Evolutionary conservation across 352 stramenopile species (phyloP), one percentile per base, ranked within the genome.

Genomic region (Phytophthora boehmeriae): DNA sequence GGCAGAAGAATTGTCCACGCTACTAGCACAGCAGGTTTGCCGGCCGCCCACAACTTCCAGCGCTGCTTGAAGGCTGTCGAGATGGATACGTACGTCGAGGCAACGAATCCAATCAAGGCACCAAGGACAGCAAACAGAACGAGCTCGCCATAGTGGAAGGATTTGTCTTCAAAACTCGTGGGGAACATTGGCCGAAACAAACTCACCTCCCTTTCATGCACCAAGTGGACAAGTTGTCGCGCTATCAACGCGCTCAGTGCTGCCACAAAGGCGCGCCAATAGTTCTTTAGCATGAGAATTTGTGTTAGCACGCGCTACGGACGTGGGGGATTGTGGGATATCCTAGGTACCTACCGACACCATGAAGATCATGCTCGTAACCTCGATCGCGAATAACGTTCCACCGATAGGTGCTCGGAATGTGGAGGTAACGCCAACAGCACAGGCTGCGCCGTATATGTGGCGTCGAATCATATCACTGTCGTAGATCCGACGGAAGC

Each of bases 351-450:
- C 11, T 17, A 71, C 63, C 61, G 73, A 88, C 11, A 91, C 65
- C 69, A 91, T 78, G 64, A 88, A 92, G 41, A 83, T 73, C 0
- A 83, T 92, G 34, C 75, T 87, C 0, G 80, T 90, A 36, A 98
- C 89, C 64, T 98, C 93, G 14, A 98, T 95, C 4, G 79, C 83
- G 51, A 98, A 98, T 20, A 98, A 63, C 4, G 96, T 92, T 9
- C 91, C 93, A 5, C 92, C 93, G 32, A 98, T 93, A 0, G 93
- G 89, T 0, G 93, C 80, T 17, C 87, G 85, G 65, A 98, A 98
- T 0, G 89, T 96, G 10, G 87, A 85, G 1, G 92, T 78, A 2
- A 98, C 89, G 3, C 93, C 93, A 2, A 94, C 87, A 1, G 93
- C 93, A 49, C 88, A 96, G 0, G 93, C 93, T 9, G 88, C 93